phyloP scores from a whole-genome alignment of 306 rosid genomes.

The Cyclanthera cordifolia region DNA sequence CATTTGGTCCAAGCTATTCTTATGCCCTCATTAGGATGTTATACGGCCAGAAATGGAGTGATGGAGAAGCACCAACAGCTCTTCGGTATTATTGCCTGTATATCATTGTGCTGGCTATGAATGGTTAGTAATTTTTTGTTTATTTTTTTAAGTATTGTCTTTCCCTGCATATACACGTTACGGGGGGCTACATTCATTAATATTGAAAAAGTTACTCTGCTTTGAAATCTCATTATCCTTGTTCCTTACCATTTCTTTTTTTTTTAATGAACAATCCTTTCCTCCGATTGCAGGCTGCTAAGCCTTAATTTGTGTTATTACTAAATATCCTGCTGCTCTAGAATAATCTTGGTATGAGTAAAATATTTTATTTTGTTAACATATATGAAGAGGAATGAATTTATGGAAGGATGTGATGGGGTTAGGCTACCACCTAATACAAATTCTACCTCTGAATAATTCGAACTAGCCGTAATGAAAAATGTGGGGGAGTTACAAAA shows the following conservation, averaged over 20 bases:
- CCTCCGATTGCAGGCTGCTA: neutral
- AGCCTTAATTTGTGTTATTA: neutral
- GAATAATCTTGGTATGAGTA: neutral
- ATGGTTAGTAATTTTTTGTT: slow-evolving; percentile 47
- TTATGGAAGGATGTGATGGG: neutral
- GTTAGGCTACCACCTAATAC: neutral
- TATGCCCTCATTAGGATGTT: slow-evolving; percentile 83
- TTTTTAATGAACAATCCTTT: neutral
- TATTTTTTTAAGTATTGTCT: neutral
- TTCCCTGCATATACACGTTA: neutral
- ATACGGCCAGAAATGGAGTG: slow-evolving; percentile 88
- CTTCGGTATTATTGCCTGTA: slow-evolving; percentile 72
- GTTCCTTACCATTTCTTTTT: neutral
- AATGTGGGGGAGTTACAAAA: neutral
- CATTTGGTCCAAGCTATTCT: slow-evolving; percentile 89
- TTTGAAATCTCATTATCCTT: neutral
- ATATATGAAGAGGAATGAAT: neutral
- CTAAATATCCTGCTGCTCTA: neutral
- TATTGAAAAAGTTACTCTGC: neutral
- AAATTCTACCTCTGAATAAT: neutral
- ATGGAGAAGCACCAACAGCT: slow-evolving; percentile 83
- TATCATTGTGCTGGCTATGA: slow-evolving; percentile 83
- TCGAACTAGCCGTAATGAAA: neutral
- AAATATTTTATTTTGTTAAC: neutral
- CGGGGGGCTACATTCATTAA: neutral